Evolutionary conservation across 352 stramenopile genomes (phyloP).

Genomic region (Phytophthora multivora): DNA sequence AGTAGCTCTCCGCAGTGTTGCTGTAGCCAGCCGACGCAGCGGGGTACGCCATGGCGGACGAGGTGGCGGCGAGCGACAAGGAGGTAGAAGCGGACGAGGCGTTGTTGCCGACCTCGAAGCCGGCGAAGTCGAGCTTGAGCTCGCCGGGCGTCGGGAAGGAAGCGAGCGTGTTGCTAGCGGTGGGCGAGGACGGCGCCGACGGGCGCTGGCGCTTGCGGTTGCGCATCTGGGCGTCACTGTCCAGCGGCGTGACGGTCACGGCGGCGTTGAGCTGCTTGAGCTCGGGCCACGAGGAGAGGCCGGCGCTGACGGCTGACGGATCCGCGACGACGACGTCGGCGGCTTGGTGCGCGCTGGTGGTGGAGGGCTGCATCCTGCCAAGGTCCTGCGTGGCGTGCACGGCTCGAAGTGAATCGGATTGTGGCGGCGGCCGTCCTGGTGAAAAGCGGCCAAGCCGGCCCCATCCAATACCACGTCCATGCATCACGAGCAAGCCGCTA

Average conservation of each 20-base stretch:
- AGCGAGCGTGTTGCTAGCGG: constrained; percentile 3
- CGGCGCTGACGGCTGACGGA: constrained; percentile 6
- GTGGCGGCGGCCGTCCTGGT: constrained; percentile 25
- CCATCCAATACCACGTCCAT: constrained; percentile 31
- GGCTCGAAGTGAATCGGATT: constrained; percentile 34
- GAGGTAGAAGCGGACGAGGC: constrained; percentile 15
- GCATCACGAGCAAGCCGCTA: constrained; percentile 11
- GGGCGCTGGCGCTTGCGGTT: constrained; percentile 46
- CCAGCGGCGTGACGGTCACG: constrained; percentile 36
- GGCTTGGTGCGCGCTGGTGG: constrained; percentile 1
- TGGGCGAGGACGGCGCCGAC: constrained; percentile 15
- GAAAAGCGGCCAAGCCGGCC: constrained; percentile 18
- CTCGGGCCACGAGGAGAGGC: constrained; percentile 34
- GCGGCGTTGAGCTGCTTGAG: constrained; percentile 34
- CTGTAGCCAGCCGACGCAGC: constrained; percentile 13
- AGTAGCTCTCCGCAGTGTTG: constrained; percentile 15
- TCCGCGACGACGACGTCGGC: constrained; percentile 18
- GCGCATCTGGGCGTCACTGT: constrained; percentile 31
- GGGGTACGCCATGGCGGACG: constrained; percentile 20
- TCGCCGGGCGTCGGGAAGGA: constrained; percentile 44
- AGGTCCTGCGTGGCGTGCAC: constrained; percentile 12
- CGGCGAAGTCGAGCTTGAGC: constrained; percentile 69
- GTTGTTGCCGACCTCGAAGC: constrained; percentile 44
- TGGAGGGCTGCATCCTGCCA: constrained; percentile 22
- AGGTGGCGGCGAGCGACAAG: constrained; percentile 21